A percentile compares a stretch with the other conserved stretches of the same genome.
These are phyloP conservation scores for Mallotus repandus DNA, from an alignment of 441 rosid species.

Conservation along the genomic window DNA sequence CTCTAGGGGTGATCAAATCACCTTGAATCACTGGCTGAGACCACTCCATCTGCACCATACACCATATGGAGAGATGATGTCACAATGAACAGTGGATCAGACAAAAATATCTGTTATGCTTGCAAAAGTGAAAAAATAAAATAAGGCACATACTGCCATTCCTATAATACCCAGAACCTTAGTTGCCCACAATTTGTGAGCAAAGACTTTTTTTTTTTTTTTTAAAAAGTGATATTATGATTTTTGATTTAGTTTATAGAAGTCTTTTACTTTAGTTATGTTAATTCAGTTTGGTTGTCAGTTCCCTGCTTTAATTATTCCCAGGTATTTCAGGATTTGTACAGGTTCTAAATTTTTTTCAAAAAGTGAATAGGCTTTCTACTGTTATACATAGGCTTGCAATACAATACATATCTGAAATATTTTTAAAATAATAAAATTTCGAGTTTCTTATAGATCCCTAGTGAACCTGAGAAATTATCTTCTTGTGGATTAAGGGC, in stretches of 20 bases:
- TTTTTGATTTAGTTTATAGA: not conserved
- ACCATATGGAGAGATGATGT: not conserved
- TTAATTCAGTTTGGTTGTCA: not conserved
- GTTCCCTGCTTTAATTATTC: not conserved
- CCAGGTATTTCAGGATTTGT: not conserved
- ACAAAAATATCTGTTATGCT: not conserved
- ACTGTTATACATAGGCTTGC: not conserved
- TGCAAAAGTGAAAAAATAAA: slow-evolving; percentile 1
- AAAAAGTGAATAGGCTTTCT: not conserved
- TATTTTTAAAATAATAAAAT: not conserved
- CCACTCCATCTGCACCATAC: slow-evolving; percentile 81
- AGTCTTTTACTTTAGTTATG: not conserved
- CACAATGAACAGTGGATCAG: slow-evolving; percentile 10
- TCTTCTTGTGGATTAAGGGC: not conserved
- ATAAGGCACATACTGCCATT: not conserved
- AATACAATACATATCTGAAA: not conserved
- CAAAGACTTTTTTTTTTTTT: no score
- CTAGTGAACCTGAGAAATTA: not conserved
- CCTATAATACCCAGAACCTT: not conserved
- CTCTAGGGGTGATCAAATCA: slow-evolving; percentile 74
- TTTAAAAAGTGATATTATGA: no score
- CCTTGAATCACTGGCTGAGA: slow-evolving; percentile 85
- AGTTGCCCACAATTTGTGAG: not conserved
- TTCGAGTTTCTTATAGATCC: not conserved
- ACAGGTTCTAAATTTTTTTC: not conserved